These are phyloP conservation scores for Hemileia vastatrix DNA, from an alignment of 1,284 basidiomycete species.

Conservation along the genomic window DNA sequence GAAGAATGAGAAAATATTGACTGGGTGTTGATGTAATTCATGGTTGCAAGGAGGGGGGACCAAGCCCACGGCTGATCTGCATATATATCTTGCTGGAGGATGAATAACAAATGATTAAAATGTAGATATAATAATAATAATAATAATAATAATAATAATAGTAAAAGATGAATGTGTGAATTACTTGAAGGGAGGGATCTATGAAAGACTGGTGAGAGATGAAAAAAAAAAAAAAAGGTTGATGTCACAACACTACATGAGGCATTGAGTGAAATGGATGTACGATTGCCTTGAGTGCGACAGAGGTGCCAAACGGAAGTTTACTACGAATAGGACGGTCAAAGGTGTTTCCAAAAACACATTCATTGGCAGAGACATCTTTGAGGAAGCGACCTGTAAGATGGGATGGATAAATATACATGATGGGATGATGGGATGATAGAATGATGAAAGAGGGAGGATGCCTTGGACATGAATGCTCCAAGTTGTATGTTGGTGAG, in stretches of 20 bases:
- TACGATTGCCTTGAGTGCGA: slow-evolving; percentile 18
- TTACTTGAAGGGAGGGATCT: slow-evolving; percentile 15
- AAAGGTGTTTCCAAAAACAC: slow-evolving; percentile 19
- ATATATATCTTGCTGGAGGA: slow-evolving; percentile 11
- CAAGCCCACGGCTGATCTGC: slow-evolving; percentile 22
- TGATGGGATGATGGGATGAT: background rate
- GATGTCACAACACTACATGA: too few relatives aligned
- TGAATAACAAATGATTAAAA: too few relatives aligned
- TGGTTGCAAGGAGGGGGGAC: slow-evolving; percentile 21
- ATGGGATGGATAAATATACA: background rate
- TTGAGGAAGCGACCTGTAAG: slow-evolving; percentile 20
- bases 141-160: too few relatives aligned
- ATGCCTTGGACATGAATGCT: slow-evolving; percentile 22
- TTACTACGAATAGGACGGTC: slow-evolving; percentile 17
- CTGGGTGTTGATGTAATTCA: slow-evolving; percentile 15
- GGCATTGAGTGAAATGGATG: too few relatives aligned
- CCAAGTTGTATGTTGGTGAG: slow-evolving; percentile 13
- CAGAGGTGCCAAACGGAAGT: slow-evolving; percentile 17
- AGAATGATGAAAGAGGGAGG: background rate
- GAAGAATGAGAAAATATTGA: too few relatives aligned
- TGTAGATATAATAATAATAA: too few relatives aligned
- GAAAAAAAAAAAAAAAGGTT: too few relatives aligned
- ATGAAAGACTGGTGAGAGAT: too few relatives aligned
- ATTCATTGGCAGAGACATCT: slow-evolving; percentile 7
- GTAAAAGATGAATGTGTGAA: too few relatives aligned